These are phyloP conservation scores for Microdochium paspali DNA, from an alignment of 2,329 filamentous ascomycete species.

Conservation along the genomic window DNA sequence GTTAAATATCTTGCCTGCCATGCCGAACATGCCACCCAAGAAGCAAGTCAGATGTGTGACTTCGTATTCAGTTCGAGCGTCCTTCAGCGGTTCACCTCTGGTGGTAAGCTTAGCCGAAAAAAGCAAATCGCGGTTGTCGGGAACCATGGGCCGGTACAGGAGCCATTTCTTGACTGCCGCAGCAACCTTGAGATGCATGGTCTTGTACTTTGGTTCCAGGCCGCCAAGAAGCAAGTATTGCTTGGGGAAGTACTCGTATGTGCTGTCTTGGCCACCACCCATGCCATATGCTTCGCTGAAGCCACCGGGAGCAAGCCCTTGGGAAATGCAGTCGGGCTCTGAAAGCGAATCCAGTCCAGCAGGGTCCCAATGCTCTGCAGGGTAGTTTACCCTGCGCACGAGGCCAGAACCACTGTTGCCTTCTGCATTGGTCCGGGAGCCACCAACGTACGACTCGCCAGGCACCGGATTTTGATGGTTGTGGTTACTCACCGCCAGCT, in stretches of 20 bases:
- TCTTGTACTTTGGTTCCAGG: slow-evolving; percentile 59
- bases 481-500: background rate
- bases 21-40: slow-evolving; percentile 59
- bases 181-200: slow-evolving; percentile 60
- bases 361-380: background rate
- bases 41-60: slow-evolving; percentile 58
- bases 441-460: background rate
- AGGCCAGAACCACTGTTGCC: background rate
- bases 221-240: slow-evolving; percentile 72
- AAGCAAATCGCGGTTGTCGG: slow-evolving; percentile 58
- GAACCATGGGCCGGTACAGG: slow-evolving; percentile 69
- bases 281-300: slow-evolving; percentile 44
- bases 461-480: background rate
- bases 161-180: slow-evolving; percentile 63
- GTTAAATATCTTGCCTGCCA: slow-evolving; percentile 54
- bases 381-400: background rate
- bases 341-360: background rate
- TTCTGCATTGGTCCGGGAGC: background rate
- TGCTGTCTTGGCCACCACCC: slow-evolving; percentile 60
- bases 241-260: slow-evolving; percentile 63
- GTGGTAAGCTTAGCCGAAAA: slow-evolving; percentile 57
- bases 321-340: slow-evolving; percentile 40
- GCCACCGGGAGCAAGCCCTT: slow-evolving; percentile 44
- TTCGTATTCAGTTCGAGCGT: slow-evolving; percentile 44
- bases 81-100: slow-evolving; percentile 27